Base-by-base conservation (phyloP, 495 filamentous ascomycete genomes). In the Neurospora terricola region DNA sequence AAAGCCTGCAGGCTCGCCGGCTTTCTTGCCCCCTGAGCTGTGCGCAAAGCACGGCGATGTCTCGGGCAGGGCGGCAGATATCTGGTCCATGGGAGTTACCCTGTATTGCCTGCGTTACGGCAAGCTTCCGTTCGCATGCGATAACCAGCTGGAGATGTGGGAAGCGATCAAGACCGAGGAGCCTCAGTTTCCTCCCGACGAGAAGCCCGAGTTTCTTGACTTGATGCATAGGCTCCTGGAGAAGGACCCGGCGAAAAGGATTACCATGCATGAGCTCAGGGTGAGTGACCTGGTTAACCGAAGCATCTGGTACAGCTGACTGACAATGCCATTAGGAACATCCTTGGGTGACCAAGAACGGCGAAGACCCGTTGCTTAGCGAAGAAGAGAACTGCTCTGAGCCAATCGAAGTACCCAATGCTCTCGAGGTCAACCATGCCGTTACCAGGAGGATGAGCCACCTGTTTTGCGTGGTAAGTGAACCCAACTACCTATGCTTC, bases 61-160 rank as follows among this genome's bases (percentile, higher is more conserved):
- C 1, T 93, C 91, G 4, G 96, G 96, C 30, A 93, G 88, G 77
- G 94, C 96, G 4, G 93, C 94, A 8, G 96, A 99, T 82, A 92
- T 98, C 38, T 99, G 96, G 96, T 97, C 96, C 0, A 99, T 99
- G 96, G 96, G 96, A 9, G 91, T 98, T 3, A 95, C 94, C 1
- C 82, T 99, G 14, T 98, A 97, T 78, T 99, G 96, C 80, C 86
- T 99, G 27, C 87, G 92, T 54, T 99, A 96, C 80, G 96, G 96
- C 16, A 85, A 82, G 54, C 88, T 99, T 62, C 96, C 96, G 0
- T 99, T 98, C 76, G 91, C 92, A 75, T 86, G 91, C 71, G 82
- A 86, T 11, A 90, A 88, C 38, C 89, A 98, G 42, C 84, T 98
- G 48, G 94, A 97, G 36, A 87, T 98, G 70, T 98, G 95, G 76